phyloP scores from a whole-genome alignment of 1,139 yeast genomes.

The Geotrichum carabidarum region DNA sequence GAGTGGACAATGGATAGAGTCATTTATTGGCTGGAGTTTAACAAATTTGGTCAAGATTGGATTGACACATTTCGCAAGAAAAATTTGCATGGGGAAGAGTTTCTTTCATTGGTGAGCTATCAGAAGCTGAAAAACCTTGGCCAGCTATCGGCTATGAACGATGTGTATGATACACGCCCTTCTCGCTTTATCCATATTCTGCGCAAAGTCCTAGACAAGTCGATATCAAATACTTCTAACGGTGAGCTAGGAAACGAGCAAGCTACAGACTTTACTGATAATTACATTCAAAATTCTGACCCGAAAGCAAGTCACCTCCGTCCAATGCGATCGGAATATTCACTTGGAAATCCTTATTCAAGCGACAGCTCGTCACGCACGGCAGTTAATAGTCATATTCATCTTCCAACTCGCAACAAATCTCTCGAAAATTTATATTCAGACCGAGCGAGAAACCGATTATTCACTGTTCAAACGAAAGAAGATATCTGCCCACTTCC shows the following conservation, averaged over 20 bases:
- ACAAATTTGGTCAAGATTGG: constrained; percentile 74
- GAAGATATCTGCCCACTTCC: no score
- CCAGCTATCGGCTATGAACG: constrained; percentile 40
- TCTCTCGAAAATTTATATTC: constrained; percentile 17
- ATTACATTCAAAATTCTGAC: not conserved
- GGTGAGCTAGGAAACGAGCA: constrained; percentile 19
- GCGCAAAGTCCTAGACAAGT: constrained; percentile 45
- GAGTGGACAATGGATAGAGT: constrained; percentile 73
- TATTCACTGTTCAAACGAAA: no score
- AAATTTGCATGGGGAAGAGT: constrained; percentile 58
- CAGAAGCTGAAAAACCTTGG: constrained; percentile 46
- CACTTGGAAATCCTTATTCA: constrained; percentile 9
- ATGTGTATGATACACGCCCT: constrained; percentile 46
- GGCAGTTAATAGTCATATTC: constrained; percentile 5
- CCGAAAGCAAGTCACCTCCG: not conserved
- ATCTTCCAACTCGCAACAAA: constrained; percentile 13
- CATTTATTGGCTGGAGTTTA: constrained; percentile 56
- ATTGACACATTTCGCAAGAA: constrained; percentile 54
- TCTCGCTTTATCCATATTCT: constrained; percentile 53
- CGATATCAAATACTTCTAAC: constrained; percentile 22
- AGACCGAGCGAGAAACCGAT: not conserved
- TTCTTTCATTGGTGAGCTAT: constrained; percentile 64
- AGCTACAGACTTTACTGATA: constrained; percentile 5
- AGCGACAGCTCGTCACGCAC: constrained; percentile 6
- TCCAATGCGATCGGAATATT: constrained; percentile 12